Base-by-base conservation (phyloP, 2,329 filamentous ascomycete genomes). In the Aspergillus ochraceus region DNA sequence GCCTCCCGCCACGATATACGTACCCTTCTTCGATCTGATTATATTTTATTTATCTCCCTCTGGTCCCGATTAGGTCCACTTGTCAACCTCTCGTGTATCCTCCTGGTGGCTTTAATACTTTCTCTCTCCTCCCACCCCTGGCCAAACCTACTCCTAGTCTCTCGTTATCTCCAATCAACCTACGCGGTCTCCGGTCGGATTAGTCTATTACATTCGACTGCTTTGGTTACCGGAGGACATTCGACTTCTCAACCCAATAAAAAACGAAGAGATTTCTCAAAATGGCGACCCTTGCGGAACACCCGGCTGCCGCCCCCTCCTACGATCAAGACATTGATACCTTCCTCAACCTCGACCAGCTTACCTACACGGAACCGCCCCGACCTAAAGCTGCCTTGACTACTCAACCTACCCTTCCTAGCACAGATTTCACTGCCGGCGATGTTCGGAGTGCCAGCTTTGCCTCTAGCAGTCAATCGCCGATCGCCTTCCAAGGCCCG, bases 401-500 rank as follows among this genome's bases (percentile, higher is more conserved):
- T 19, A 71, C 71, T 49, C 76, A 77, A 60, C 74, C 75, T 6
- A 72, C 77, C 30, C 66, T 77, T 56, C 66, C 72, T 51, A 69
- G 69, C 54, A 69, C 75, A 46, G 72, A 77, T n/a, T 73, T 72
- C 58, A 71, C 66, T 56, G 54, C 65, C 54, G 66, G 63, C 54
- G 70, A 73, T 62, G 66, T 68, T 58, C 69, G 71, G 49, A 73
- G 71, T 63, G 72, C 70, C 58, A 70, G 68, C 52, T 75, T 77
- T 60, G 71, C 71, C 20, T 70, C 73, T 20, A 75, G 68, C 46
- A 71, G 69, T 62, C 75, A 77, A 59, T 74, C 73, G 26, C 84
- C 88, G 62, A 83, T 83, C 65, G 79, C 83, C 20, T 86, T 93
- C 71, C 88, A 87, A 52, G 91, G 88, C 39, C 94, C 95, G 9